Base-by-base conservation (phyloP, 1,284 basidiomycete species). In the Puccinia horiana region DNA sequence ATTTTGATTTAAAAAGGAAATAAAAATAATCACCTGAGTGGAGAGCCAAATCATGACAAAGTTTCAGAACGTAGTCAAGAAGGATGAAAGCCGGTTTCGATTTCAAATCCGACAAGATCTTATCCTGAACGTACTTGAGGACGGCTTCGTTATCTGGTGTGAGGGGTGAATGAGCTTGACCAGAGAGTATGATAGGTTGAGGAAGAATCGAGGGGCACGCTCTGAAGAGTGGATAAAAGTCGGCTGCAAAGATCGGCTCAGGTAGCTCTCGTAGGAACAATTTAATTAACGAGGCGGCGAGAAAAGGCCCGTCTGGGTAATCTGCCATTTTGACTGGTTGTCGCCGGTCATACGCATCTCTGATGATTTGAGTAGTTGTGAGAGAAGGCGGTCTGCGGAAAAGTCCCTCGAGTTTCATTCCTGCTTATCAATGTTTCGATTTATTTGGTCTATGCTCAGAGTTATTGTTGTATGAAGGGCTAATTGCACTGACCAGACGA, bases 301-400 rank as follows among this genome's bases (percentile, higher is more conserved):
- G 37, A 20, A 73, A 73, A 16, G 79, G 70, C 20, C 40, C 79
- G 61, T 81, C 79, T 23, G 69, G 26, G 49, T 81, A 74, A 40
- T 81, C 79, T 58, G 40, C 37, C 18, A 81, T 56, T 20, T 73
- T 73, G 37, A 81, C 56, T 44, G 70, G 54, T n/a, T 73, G 79
- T 9, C 79, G 52, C 32, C 70, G 79, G 67, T 72, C 79, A 42
- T 81, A 81, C 6, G 79, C 79, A 49, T 81, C 69, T 26, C 79
- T 73, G 54, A 81, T 61, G 42, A 81, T 70, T 74, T 74, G 67
- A 29, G 70, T 47, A 29, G 70, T 63, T 11, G 70, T 73, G 16
- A 74, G 69, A 26, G 79, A 81, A 44, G 79, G 79, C 2, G 79
- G 69, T 54, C 79, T 32, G 37, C 79, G 79, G 61, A 81, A 81